phyloP scores from a whole-genome alignment of 805 yeast species.

The Clavispora fructus region DNA sequence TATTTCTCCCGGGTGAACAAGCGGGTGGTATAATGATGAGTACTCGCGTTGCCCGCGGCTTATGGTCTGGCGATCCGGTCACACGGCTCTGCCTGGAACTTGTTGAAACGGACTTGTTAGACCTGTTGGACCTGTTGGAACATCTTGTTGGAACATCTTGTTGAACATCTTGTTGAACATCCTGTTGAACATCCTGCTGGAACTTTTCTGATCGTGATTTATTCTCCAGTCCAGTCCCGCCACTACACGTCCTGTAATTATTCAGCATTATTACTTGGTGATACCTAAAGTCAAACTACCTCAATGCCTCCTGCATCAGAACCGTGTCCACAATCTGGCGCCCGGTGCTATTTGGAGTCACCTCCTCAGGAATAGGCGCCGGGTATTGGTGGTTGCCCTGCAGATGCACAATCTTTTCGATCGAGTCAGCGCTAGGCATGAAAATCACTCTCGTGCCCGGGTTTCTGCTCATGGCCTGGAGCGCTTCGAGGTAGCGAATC shows the following conservation, averaged over 20 bases:
- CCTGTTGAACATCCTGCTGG: too few species aligned
- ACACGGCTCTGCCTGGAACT: too few species aligned
- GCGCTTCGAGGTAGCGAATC: constrained; percentile 72
- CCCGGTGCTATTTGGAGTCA: constrained; percentile 1
- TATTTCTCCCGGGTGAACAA: not conserved
- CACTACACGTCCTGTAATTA: too few species aligned
- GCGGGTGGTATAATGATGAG: too few species aligned
- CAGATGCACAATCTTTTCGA: constrained; percentile 33
- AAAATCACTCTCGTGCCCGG: constrained; percentile 66
- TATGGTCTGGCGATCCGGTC: too few species aligned
- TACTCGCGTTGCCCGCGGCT: too few species aligned
- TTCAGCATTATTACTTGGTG: not conserved
- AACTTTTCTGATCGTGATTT: too few species aligned
- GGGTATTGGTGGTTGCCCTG: constrained; percentile 2
- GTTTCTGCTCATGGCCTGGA: constrained; percentile 63
- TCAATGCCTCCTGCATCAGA: constrained; percentile 16
- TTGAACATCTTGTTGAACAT: too few species aligned
- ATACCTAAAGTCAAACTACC: not conserved
- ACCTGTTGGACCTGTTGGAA: too few species aligned
- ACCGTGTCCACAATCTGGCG: constrained; percentile 11
- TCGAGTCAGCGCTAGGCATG: constrained; percentile 54
- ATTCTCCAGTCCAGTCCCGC: too few species aligned
- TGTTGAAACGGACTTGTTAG: too few species aligned
- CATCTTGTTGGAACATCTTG: too few species aligned
- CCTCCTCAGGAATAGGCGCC: constrained; percentile 6